Evolutionary conservation across 495 filamentous ascomycete species (phyloP).

Genomic region (Pyronema omphalodes): DNA sequence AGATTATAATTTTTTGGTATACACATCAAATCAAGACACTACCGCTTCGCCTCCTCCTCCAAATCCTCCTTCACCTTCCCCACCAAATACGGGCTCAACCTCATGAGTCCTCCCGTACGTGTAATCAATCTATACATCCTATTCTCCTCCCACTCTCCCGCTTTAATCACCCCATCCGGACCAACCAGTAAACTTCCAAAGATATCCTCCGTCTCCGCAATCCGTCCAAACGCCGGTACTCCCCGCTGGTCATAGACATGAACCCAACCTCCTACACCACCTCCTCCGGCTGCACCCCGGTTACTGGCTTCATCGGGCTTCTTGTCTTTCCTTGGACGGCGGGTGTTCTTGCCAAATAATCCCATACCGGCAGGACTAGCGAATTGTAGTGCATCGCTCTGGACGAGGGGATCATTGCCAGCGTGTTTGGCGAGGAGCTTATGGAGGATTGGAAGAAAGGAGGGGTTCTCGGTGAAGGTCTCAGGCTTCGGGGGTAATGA

Average conservation of each 20-base stretch:
- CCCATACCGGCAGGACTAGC: constrained; percentile 57
- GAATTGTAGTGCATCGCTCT: constrained; percentile 60
- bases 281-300: constrained; percentile 70
- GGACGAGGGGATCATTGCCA: constrained; percentile 48
- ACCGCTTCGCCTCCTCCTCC: constrained; percentile 27
- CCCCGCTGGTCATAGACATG: constrained; percentile 71
- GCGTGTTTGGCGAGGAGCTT: constrained; percentile 53
- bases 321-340: constrained; percentile 31
- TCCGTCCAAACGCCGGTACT: constrained; percentile 77
- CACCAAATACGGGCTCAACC: constrained; percentile 37
- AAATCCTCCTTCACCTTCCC: constrained; percentile 37
- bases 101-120: constrained; percentile 37
- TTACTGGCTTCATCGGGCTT: constrained; percentile 59
- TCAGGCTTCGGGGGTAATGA: constrained; percentile 57
- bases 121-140: constrained; percentile 53
- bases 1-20: too few species aligned
- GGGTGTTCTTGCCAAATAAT: constrained; percentile 32
- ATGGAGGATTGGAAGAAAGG: constrained; percentile 59
- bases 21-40: too few species aligned
- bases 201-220: constrained; percentile 84
- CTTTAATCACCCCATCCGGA: constrained; percentile 52
- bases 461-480: constrained; percentile 56
- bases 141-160: constrained; percentile 41
- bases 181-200: constrained; percentile 83
- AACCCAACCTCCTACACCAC: constrained; percentile 67